Conservation (phyloP, 345 rosid genomes). For the Cardamine resedifolia region DNA sequence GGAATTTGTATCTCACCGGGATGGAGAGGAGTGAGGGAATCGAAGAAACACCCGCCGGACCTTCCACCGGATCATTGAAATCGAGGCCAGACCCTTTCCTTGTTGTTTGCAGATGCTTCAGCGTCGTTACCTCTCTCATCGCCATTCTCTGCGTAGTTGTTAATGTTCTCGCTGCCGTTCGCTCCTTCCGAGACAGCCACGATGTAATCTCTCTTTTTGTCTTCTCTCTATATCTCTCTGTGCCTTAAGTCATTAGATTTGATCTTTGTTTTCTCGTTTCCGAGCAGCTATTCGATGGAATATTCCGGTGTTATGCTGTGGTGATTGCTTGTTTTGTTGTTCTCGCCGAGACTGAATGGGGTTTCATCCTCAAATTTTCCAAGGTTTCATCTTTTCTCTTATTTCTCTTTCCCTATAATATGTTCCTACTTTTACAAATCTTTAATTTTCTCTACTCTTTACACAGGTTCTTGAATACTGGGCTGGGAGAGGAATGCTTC, state of each 20-base stretch:
- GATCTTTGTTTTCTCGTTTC: conserved; percentile 5
- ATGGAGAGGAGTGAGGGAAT: conserved; percentile 33
- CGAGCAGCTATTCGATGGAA: conserved; percentile 77
- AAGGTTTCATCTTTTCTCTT: conserved; percentile 48
- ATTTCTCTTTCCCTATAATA: background rate
- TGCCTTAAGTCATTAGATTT: background rate
- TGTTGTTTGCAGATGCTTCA: conserved; percentile 74
- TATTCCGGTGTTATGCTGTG: conserved; percentile 91
- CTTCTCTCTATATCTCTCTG: background rate
- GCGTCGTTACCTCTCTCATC: conserved; percentile 60
- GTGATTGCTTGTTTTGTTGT: conserved; percentile 64
- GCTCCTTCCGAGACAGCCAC: conserved; percentile 68
- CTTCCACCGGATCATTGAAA: conserved; percentile 21
- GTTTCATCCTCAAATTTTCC: conserved; percentile 60
- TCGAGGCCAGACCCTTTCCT: conserved; percentile 56
- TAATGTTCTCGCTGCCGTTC: conserved; percentile 80
- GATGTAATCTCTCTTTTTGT: conserved; percentile 48
- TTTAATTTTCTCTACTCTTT: background rate
- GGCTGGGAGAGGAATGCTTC: conserved; percentile 98
- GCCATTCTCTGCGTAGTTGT: conserved; percentile 80
- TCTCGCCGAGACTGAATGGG: conserved; percentile 93
- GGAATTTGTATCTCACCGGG: too few relatives aligned
- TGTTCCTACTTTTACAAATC: background rate
- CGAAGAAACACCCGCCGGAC: conserved; percentile 19
- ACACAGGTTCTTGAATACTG: conserved; percentile 85